Conservation (phyloP, 331 rosid species). For the Ulmus americana region DNA sequence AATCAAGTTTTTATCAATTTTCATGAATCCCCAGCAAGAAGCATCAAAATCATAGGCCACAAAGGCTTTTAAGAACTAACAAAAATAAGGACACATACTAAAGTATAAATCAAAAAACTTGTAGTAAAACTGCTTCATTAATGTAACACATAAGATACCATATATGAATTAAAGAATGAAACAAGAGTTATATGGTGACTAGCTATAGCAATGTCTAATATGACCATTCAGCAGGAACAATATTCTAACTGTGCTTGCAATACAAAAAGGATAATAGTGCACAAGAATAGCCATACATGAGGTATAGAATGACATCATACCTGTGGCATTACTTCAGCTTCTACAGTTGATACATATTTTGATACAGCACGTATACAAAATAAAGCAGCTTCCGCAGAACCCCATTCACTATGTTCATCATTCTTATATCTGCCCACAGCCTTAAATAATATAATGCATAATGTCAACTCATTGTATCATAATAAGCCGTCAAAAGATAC, state of each 20-base stretch:
- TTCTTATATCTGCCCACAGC: conserved; percentile 70
- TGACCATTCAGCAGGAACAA: not conserved
- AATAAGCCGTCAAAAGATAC: too few relatives aligned
- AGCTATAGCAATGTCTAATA: not conserved
- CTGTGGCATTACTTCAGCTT: conserved; percentile 96
- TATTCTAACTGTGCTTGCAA: not conserved
- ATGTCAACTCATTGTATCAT: not conserved
- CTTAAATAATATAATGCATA: conserved; percentile 32
- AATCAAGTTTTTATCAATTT: not conserved
- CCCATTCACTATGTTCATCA: conserved; percentile 74
- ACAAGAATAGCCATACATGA: conserved; percentile 1
- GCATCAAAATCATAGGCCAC: not conserved
- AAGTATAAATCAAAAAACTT: not conserved
- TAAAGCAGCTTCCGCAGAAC: conserved; percentile 91
- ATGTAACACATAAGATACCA: not conserved
- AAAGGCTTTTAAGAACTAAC: conserved; percentile 1
- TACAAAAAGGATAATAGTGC: not conserved
- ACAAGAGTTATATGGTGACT: not conserved
- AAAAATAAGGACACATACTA: not conserved
- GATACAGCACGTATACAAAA: conserved; percentile 93
- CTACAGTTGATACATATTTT: conserved; percentile 72
- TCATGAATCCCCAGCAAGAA: not conserved
- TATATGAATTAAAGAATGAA: not conserved
- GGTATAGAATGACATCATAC: conserved; percentile 35
- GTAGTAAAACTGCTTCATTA: not conserved